A percentile compares a stretch with the other conserved stretches of the same genome.
phyloP scores from a whole-genome alignment of 306 rosid genomes.

The Vigna hirtella region DNA sequence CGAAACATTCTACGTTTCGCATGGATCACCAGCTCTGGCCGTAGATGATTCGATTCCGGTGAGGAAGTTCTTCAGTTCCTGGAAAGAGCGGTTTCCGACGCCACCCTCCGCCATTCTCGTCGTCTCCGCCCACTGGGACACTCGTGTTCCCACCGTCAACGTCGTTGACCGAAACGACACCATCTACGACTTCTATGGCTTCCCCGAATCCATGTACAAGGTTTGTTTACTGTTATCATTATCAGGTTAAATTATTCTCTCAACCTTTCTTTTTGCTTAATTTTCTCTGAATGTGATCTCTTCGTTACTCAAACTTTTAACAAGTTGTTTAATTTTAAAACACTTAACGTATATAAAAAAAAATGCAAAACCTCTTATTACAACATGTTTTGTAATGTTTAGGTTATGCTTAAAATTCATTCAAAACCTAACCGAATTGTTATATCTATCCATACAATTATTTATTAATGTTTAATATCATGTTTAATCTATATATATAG shows the following conservation, averaged over 20 bases:
- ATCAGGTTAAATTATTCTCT: not conserved
- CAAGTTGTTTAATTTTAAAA: no score
- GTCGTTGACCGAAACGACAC: constrained; percentile 49
- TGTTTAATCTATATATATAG: no score
- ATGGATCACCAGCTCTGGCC: constrained; percentile 58
- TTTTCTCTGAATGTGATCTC: no score
- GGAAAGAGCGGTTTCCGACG: constrained; percentile 49
- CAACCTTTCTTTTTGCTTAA: no score
- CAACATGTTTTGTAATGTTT: no score
- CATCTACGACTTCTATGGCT: constrained; percentile 77
- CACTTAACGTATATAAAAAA: no score
- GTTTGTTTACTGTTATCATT: constrained; percentile 19
- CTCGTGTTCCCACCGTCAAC: constrained; percentile 59
- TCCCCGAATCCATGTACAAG: constrained; percentile 69
- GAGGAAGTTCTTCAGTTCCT: constrained; percentile 56
- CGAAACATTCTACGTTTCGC: constrained; percentile 62
- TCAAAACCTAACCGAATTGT: no score
- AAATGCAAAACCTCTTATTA: no score
- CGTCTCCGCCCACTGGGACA: constrained; percentile 73
- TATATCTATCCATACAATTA: no score
- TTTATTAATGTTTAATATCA: no score
- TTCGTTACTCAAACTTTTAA: no score
- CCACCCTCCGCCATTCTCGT: constrained; percentile 60
- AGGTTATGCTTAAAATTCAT: no score
- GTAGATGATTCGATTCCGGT: constrained; percentile 63